Base-by-base conservation (phyloP, 768 basidiomycete genomes). In the Rhizopogon roseolus region DNA sequence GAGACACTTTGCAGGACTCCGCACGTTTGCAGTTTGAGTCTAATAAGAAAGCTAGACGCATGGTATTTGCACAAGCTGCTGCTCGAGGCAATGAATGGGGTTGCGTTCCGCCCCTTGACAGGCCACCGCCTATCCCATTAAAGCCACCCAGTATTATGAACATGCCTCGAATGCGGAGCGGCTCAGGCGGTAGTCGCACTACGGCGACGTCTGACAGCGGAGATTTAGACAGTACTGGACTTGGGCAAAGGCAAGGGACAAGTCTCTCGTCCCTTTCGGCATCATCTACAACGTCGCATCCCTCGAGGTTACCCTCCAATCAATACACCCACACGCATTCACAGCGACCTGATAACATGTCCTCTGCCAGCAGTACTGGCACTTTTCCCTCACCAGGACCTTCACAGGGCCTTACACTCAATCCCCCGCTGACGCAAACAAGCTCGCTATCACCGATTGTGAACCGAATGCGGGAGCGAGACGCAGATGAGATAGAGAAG, bases 401-500 rank as follows among this genome's bases (percentile, higher is more conserved):
- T 27, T 55, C 73, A 19, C 71, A 74, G 42, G 61, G 75, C 6
- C 61, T 73, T 38, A 58, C 69, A 52, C 66, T 68, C 49, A 72
- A 72, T 6, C 68, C 67, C 52, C 67, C 63, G 25, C 50, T 34
- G 70, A 67, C 62, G 60, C 56, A 71, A 42, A 54, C 73, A 17
- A 77, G 79, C 41, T 81, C 81, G 22, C 66, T 92, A 51, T 88
- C 91, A 3, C 91, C 90, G 3, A 80, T 93, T 54, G 88, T 85
- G 28, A 86, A 75, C 60, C 86, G 90, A 34, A 85, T 93, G 77
- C 81, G 85, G 60, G 87, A 91, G 70, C 79, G 84, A 54, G 91
- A 93, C 64, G 90, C 90, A 17, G 88, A 87, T 64, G 92, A 91
- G 37, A 90, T 88, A 77, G 90, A 91, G 66, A 89, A 91, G 62